Base-by-base conservation (phyloP, 352 stramenopile species). In the Phytophthora cactorum region DNA sequence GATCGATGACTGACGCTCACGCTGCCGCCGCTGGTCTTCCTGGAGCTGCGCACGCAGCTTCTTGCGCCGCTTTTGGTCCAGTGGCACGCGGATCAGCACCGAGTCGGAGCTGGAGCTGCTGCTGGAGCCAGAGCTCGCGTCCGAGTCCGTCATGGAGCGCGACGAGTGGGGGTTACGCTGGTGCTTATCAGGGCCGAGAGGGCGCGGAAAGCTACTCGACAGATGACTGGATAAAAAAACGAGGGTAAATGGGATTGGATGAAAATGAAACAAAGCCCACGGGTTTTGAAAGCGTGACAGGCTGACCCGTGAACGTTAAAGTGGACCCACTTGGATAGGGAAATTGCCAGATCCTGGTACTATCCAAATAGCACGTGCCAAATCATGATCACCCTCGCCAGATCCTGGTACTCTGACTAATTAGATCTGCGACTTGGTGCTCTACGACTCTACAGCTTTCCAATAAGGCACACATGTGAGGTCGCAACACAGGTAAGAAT, bases 31-130 rank as follows among this genome's bases (percentile, higher is more conserved):
- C 61, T 85, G 70, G 28, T 86, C 68, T 25, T 68, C 67, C 59
- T 84, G 76, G 14, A 86, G 60, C 65, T 89, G 77, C 45, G 68
- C 66, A 49, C 82, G 78, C 58, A 90, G 77, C 52, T 90, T 86
- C 56, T 86, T 77, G 63, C 84, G 81, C 46, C 81, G 72, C 34
- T 79, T 81, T 56, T 91, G 77, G 53, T 88, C 75, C 41, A 90
- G 77, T 52, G 81, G 79, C 47, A 85, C 87, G 50, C 83, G 82
- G 52, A 93, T 90, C 9, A 93, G 76, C 67, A 93, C 85, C 29
- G 79, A 87, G 74, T 93, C 79, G 34, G 81, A 89, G 67, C 84
- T 89, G 32, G 81, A 89, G 57, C 79, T 88, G 22, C 76, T 84
- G 59, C 80, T 82, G 64, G 75, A 85, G 66, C 84, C 79, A 14